Evolutionary conservation across 495 filamentous ascomycete species (phyloP), one percentile per base, ranked within the genome.

Genomic region (Extremus antarcticus): DNA sequence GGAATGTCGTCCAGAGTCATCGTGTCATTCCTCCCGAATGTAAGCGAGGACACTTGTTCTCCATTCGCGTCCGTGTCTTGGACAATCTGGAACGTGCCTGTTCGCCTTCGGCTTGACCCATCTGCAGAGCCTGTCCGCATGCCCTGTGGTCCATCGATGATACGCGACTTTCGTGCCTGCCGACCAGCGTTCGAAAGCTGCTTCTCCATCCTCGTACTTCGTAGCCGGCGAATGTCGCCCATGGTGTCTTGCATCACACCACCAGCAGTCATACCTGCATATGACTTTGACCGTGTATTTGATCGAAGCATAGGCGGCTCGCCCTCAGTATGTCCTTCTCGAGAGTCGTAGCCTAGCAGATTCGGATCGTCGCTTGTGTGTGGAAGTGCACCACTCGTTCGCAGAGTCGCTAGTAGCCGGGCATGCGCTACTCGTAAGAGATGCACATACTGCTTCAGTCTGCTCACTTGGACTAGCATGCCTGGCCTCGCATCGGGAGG

Each of bases 1-100:
- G 92, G 91, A 57, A 99, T 96, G 65, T 99, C 92, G 68, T 97
- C 92, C 53, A 99, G 73, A 3, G 90, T 95, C 32, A 97, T 74
- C 15, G 88, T 87, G 73, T 96, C 89, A 55, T 91, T 85, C 59
- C 87, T 80, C n/a, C 87, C 88, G 59, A 98, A 87, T 46, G 87
- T 87, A 57, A 89, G 73, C 51, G 89, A 84, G 22, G 80, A 82
- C 21, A 79, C 77, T n/a, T 77, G 75, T 40, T 91, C 86, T 24
- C 83, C 80, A 55, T 82, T 83, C 35, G 74, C 75, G 58, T 91
- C 87, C 40, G 80, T 81, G 63, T 95, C 91, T 65, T 95, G 88
- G 0, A 95, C 82, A 63, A 96, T 95, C 57, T 87, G 84, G 43
- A 64, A 64, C 58, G 86, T 84, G 2, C 76, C 78, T 45, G 75